Base-by-base conservation (phyloP, 2,329 filamentous ascomycete species). In the Monosporascus sp. region DNA sequence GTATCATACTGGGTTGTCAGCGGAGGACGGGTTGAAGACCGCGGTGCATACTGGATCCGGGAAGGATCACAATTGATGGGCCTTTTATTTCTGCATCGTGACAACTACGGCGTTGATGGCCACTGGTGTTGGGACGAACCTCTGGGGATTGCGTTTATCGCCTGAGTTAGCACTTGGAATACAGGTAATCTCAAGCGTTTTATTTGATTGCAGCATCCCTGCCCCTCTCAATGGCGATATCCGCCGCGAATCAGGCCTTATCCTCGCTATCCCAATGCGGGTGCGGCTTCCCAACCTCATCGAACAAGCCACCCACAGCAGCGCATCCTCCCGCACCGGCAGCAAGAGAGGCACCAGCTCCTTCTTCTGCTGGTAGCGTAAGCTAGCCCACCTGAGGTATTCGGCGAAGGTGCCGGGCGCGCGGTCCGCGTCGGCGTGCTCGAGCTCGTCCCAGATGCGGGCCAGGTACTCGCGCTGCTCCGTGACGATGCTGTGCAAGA, bases 1-100 rank as follows among this genome's bases (percentile, higher is more conserved):
- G 6, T 25, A 25, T 25, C 74, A 77, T 53, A 72, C 74, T 1
- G 74, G 74, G 0, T 58, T 76, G 43, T 72, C 73, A 5, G 60
- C 76, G 6, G 66, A 59, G 6, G 61, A 60, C 0, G 74, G 74
- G 4, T 48, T 65, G 48, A 77, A 77, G 68, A 75, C 70, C 5
- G 73, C 72, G 11, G 73, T 76, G 70, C 75, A 76, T 52, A 75
- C 76, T 50, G 76, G 75, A 75, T 71, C 65, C 5, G 52, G 58
- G 27, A 56, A 59, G n/a, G 61, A 58, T 41, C 62, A 63, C 48
- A 48, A 43, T 14, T 58, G 31, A 56, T 22, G 15, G 25, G 37
- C 31, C 24, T 38, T 18, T 9, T 6, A 24, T 39, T 17, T 22
- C 24, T 25, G 24, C 24, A 25, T 25, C 24, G 24, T 6, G 24